Conservation (phyloP, 2,329 filamentous ascomycete species). For the Cladorrhinum sp. region DNA sequence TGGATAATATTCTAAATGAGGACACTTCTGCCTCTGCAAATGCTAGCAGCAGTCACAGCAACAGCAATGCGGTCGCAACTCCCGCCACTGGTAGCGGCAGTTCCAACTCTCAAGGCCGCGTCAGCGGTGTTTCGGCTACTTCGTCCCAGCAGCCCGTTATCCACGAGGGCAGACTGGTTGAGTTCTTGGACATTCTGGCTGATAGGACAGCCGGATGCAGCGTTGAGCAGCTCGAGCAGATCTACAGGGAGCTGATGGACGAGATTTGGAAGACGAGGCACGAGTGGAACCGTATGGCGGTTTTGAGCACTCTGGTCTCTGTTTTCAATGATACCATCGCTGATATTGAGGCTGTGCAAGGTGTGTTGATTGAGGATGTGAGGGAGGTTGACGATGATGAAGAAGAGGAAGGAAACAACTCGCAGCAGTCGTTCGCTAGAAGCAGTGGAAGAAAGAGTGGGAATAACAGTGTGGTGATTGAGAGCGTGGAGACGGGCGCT, state of each 20-base stretch:
- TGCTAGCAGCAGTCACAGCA: constrained; percentile 18
- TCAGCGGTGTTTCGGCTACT: constrained; percentile 34
- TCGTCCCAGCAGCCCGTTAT: constrained; percentile 46
- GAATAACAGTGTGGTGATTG: constrained; percentile 9
- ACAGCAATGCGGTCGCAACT: constrained; percentile 1
- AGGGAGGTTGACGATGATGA: constrained; percentile 4
- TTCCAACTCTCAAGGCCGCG: constrained; percentile 18
- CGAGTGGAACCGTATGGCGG: constrained; percentile 79
- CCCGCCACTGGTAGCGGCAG: constrained; percentile 22
- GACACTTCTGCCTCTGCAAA: constrained; percentile 28
- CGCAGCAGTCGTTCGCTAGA: neutral
- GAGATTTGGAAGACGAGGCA: constrained; percentile 75
- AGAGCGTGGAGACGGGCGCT: constrained; percentile 13
- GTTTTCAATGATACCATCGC: constrained; percentile 68
- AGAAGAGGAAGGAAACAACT: neutral
- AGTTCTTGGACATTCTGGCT: constrained; percentile 62
- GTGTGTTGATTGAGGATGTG: constrained; percentile 24
- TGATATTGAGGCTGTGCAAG: constrained; percentile 30
- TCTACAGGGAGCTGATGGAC: constrained; percentile 88
- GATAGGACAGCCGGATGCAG: constrained; percentile 70
- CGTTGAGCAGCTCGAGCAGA: constrained; percentile 92
- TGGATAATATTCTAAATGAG: constrained; percentile 43
- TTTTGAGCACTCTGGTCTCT: constrained; percentile 52
- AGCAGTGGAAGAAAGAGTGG: neutral
- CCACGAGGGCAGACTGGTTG: constrained; percentile 48